These are phyloP conservation scores for Ascochyta clinopodiicola DNA, from an alignment of 2,329 filamentous ascomycete species.

Conservation along the genomic window DNA sequence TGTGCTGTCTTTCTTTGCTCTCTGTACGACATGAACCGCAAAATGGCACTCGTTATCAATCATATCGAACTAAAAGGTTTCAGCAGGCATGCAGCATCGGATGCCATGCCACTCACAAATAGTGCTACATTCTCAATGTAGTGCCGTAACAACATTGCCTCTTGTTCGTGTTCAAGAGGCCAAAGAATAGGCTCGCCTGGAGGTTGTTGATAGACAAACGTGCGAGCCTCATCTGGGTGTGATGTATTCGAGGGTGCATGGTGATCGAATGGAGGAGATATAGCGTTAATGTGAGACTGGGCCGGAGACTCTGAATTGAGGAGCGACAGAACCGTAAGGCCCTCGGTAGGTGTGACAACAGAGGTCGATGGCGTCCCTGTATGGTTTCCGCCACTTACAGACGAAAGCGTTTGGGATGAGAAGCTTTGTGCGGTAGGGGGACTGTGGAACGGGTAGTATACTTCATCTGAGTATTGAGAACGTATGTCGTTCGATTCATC, in stretches of 20 bases:
- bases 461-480: conserved; percentile 38
- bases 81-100: neutral
- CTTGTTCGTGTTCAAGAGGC: conserved; percentile 46
- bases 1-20: conserved; percentile 47
- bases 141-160: conserved; percentile 46
- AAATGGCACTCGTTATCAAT: conserved; percentile 45
- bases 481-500: conserved; percentile 46
- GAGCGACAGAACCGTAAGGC: conserved; percentile 42
- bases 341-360: conserved; percentile 36
- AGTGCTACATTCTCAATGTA: conserved; percentile 47
- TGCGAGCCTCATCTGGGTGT: conserved; percentile 20
- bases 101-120: conserved; percentile 33
- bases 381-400: conserved; percentile 22
- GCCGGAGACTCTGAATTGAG: conserved; percentile 43
- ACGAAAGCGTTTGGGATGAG: conserved; percentile 18
- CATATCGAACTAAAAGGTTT: conserved; percentile 42
- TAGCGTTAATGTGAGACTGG: conserved; percentile 19
- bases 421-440: conserved; percentile 18
- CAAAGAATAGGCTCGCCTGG: conserved; percentile 41
- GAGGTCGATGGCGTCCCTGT: conserved; percentile 26
- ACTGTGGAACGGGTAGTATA: conserved; percentile 22
- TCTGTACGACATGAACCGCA: conserved; percentile 43
- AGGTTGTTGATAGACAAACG: conserved; percentile 41
- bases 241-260: conserved; percentile 11
- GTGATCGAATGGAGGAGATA: conserved; percentile 26